Base-by-base conservation (phyloP, 148 eudicot genomes). In the Heliamphora exappendiculata region DNA sequence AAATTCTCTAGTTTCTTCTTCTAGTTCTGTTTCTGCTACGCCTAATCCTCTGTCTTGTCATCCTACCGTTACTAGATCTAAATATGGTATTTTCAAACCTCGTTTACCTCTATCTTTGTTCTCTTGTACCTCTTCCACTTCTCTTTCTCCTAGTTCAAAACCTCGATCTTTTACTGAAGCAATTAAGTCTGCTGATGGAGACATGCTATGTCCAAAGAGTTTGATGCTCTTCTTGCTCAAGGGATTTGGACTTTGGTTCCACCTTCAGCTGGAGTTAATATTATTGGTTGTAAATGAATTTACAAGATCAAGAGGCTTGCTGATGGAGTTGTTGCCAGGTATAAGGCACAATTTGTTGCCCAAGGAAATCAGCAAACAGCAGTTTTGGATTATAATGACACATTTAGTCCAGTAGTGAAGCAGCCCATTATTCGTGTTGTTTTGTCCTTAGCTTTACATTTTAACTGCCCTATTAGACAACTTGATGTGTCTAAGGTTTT, bases 21-120 rank as follows among this genome's bases (percentile, higher is more conserved):
- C 57, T 53, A 1, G 4, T 20, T 0, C 24, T 53, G 1, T 0
- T 3, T 3, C 0, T 51, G 1, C 0, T 5, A 2, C 0, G 0
- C 5, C 0, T 1, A 1, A 20, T 16, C 24, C 5, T 1, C n/a
- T 17, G 3, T 22, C 5, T 19, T 13, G 2, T 54, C 24, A 31
- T 36, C 1, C 22, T 3, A 33, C 20, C n/a, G 0, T 17, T 6
- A 36, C 26, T 19, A 14, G 33, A 11, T 58, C 64, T 2, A 58
- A 58, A 10, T 3, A 1, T 54, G 59, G 26, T 2, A 54, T 54
- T 8, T 0, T 13, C 3, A 1, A 9, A 11, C 3, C n/a, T n/a
- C n/a, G n/a, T n/a, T n/a, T n/a, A n/a, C n/a, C n/a, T n/a, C n/a
- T n/a, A n/a, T n/a, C n/a, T n/a, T n/a, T n/a, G 4, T 26, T 26